phyloP scores from a whole-genome alignment of 768 basidiomycete species.

The Rhodocollybia butyracea region DNA sequence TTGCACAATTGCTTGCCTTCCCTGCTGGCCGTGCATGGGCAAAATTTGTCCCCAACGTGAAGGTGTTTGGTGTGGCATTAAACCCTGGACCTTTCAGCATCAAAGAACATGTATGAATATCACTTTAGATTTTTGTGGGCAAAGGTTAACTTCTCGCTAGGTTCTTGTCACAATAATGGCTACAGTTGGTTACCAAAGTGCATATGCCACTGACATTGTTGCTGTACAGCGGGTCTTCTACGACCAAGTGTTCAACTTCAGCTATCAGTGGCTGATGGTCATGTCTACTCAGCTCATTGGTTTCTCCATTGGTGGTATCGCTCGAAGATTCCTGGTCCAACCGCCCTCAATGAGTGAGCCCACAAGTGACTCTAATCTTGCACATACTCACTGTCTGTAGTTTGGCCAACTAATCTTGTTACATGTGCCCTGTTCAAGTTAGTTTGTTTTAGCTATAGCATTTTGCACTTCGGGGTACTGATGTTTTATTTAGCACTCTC shows the following conservation, averaged over 20 bases:
- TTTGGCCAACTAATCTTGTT: slow-evolving; percentile 78
- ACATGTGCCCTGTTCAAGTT: slow-evolving; percentile 43
- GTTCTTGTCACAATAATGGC: slow-evolving; percentile 58
- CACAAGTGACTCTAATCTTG: slow-evolving; percentile 11
- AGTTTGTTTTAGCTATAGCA: no score
- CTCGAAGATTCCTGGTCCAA: slow-evolving; percentile 73
- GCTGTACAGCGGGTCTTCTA: slow-evolving; percentile 78
- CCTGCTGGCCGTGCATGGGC: slow-evolving; percentile 64
- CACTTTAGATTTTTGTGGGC: slow-evolving; percentile 10
- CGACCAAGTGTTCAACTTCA: slow-evolving; percentile 57
- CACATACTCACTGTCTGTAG: slow-evolving; percentile 38
- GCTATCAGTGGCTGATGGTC: slow-evolving; percentile 76
- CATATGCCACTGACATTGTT: slow-evolving; percentile 74
- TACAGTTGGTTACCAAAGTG: slow-evolving; percentile 40
- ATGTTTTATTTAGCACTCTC: slow-evolving; percentile 69
- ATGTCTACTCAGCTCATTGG: slow-evolving; percentile 77
- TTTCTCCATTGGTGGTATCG: slow-evolving; percentile 74
- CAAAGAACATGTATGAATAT: slow-evolving; percentile 66
- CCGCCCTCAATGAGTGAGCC: slow-evolving; percentile 66
- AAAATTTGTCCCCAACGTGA: slow-evolving; percentile 46
- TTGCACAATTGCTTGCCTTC: slow-evolving; percentile 68
- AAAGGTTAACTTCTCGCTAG: slow-evolving; percentile 15
- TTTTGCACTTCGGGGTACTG: neutral
- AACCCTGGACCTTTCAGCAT: slow-evolving; percentile 73
- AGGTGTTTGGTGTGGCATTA: slow-evolving; percentile 46